Evolutionary conservation across 2,329 filamentous ascomycete genomes (phyloP).

Genomic region (Neodidymelliopsis sp.): DNA sequence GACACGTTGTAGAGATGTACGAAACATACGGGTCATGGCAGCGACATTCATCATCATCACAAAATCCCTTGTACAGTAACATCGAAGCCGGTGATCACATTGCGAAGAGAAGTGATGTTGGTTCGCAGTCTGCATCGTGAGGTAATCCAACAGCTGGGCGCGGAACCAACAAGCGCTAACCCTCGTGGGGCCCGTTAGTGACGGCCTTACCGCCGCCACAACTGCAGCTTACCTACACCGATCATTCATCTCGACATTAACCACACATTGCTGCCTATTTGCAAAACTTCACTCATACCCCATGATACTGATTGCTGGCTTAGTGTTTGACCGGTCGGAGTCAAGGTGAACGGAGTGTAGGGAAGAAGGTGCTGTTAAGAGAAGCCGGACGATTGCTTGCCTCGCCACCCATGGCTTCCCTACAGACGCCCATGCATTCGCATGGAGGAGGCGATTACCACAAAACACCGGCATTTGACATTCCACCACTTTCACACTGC

Average conservation of each 20-base stretch:
- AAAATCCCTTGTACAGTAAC: too few relatives aligned
- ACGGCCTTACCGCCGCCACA: conserved; percentile 1
- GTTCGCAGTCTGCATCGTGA: conserved; percentile 1
- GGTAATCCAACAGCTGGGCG: conserved; percentile 4
- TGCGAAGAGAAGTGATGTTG: background rate
- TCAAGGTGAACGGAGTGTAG: too few relatives aligned
- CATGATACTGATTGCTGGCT: conserved; percentile 25
- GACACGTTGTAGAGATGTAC: too few relatives aligned
- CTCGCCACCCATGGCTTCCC: conserved; percentile 32
- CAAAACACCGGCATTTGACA: conserved; percentile 6
- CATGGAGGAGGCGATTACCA: background rate
- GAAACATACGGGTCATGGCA: too few relatives aligned
- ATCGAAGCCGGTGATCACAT: too few relatives aligned
- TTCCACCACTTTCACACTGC: conserved; percentile 34
- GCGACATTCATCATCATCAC: too few relatives aligned
- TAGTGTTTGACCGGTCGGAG: conserved; percentile 25
- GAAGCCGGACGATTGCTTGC: conserved; percentile 15
- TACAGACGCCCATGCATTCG: conserved; percentile 32
- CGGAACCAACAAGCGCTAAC: conserved; percentile 7
- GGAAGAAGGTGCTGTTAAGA: conserved; percentile 28
- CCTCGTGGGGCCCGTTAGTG: conserved; percentile 9
- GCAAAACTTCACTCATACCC: background rate
- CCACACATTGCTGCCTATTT: conserved; percentile 9
- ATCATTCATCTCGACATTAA: conserved; percentile 9
- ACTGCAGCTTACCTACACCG: conserved; percentile 18